These are phyloP conservation scores for Mortierella sp. DNA, from an alignment of 371 early-diverging fungal species.

Conservation along the genomic window DNA sequence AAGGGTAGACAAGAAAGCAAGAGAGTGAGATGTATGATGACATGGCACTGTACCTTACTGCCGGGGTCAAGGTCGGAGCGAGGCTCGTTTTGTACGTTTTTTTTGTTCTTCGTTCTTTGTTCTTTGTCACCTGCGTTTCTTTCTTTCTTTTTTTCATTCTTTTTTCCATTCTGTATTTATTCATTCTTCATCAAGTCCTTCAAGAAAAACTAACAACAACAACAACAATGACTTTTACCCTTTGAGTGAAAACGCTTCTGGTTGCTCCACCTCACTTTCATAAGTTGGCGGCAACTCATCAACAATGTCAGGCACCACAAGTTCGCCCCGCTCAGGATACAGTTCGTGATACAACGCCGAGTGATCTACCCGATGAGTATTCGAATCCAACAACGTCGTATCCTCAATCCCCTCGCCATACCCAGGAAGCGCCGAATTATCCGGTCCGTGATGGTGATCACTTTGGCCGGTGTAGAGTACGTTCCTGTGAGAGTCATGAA, in stretches of 20 bases:
- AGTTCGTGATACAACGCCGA: conserved; percentile 7
- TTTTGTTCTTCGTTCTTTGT: not conserved
- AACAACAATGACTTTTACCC: not conserved
- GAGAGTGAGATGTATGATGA: not conserved
- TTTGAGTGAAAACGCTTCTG: not conserved
- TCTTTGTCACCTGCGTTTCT: not conserved
- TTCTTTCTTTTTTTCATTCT: not conserved
- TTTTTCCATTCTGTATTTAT: not conserved
- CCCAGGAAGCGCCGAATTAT: conserved; percentile 14
- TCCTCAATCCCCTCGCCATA: conserved; percentile 31
- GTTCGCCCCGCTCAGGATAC: conserved; percentile 34
- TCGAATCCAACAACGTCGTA: conserved; percentile 32
- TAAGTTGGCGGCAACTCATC: conserved; percentile 34
- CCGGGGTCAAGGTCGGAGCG: conserved; percentile 10
- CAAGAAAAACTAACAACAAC: not conserved
- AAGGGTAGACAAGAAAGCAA: too few relatives aligned
- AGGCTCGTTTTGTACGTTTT: not conserved
- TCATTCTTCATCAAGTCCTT: not conserved
- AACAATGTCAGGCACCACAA: conserved; percentile 23
- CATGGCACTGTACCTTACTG: not conserved
- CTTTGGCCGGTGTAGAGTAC: too few relatives aligned
- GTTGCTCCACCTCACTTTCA: conserved; percentile 19
- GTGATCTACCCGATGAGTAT: conserved; percentile 24
- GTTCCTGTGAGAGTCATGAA: not conserved
- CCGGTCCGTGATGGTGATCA: not conserved